Conservation (phyloP, 2,329 filamentous ascomycete species). For the Cordyceps fumosorosea region DNA sequence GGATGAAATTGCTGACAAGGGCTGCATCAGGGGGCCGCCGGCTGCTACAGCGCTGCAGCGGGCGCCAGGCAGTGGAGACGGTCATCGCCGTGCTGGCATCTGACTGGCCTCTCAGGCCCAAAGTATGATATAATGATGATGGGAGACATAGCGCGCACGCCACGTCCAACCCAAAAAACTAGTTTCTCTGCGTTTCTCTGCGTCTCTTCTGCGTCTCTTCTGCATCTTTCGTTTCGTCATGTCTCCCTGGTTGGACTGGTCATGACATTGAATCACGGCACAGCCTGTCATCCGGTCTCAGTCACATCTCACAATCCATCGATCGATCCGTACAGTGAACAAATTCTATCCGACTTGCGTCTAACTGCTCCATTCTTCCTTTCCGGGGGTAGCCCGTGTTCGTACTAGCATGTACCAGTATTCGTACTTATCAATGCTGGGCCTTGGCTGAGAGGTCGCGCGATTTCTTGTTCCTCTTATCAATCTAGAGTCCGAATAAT, state of each 20-base stretch:
- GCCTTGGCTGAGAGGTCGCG: neutral
- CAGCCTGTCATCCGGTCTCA: neutral
- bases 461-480: conserved; percentile 8
- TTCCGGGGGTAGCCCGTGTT: neutral
- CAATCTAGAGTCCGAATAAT: conserved; percentile 10
- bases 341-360: neutral
- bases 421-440: too few relatives aligned
- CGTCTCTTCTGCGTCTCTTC: too few relatives aligned
- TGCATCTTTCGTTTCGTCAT: neutral
- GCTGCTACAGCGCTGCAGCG: neutral
- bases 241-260: neutral
- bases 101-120: neutral
- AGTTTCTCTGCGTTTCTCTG: neutral
- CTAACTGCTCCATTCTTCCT: neutral
- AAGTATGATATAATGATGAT: conserved; percentile 11
- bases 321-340: neutral
- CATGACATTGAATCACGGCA: neutral
- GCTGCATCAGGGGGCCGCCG: neutral
- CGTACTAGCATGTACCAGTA: neutral
- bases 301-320: neutral
- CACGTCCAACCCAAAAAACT: neutral
- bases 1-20: neutral
- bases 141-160: neutral
- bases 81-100: neutral
- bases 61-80: neutral